Percentiles rank a stretch among this genome's conserved stretches.
Evolutionary conservation across 2,329 filamentous ascomycete genomes (phyloP).

Genomic region (Colletotrichum filicis): DNA sequence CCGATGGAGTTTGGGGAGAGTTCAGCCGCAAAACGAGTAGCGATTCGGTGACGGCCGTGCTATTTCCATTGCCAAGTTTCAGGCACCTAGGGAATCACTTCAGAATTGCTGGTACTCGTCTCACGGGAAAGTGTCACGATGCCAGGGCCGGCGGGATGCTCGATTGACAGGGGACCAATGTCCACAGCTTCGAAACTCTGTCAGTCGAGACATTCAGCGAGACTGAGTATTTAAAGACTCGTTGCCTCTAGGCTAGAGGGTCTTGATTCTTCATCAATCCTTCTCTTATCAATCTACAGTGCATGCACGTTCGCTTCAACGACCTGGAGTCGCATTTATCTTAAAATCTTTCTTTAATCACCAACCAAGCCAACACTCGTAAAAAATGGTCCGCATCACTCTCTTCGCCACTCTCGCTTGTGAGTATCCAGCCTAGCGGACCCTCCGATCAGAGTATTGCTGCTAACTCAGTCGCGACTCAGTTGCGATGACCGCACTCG

Average conservation of each 20-base stretch:
- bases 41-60: constrained; percentile 9
- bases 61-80: constrained; percentile 8
- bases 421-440: constrained; percentile 33
- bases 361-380: neutral
- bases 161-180: neutral
- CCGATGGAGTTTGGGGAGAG: neutral
- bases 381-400: constrained; percentile 41
- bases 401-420: constrained; percentile 39
- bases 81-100: neutral
- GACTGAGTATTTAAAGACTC: neutral
- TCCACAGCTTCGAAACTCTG: neutral
- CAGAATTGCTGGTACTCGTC: neutral
- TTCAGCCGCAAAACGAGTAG: neutral
- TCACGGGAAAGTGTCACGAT: neutral
- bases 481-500: constrained; percentile 37
- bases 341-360: neutral
- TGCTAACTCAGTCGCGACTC: neutral
- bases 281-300: constrained; percentile 1
- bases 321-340: constrained; percentile 22
- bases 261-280: neutral
- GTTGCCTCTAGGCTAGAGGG: neutral
- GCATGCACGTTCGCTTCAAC: constrained; percentile 20
- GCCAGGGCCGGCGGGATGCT: neutral
- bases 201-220: neutral
- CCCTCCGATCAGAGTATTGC: neutral